Conservation (phyloP, 768 basidiomycete species). For the Chalciporus piperatus region DNA sequence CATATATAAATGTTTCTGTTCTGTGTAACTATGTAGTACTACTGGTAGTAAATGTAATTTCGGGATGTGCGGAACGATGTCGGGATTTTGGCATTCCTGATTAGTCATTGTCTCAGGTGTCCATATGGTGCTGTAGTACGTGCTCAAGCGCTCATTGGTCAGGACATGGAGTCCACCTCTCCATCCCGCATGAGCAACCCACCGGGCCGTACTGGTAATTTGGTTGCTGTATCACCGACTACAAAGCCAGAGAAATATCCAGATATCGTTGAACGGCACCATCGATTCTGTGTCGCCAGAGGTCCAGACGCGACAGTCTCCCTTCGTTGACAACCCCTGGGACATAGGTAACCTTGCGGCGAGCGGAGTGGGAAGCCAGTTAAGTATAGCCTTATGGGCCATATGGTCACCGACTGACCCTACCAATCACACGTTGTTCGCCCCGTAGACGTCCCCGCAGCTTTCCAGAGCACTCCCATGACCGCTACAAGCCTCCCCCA, state of each 20-base stretch:
- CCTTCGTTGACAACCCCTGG: conserved; percentile 2
- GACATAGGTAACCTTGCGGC: conserved; percentile 10
- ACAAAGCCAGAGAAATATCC: not conserved
- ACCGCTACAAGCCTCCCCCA: conserved; percentile 53
- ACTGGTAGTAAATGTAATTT: no score
- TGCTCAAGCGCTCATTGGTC: no score
- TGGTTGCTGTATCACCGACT: not conserved
- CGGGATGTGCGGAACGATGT: no score
- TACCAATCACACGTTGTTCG: conserved; percentile 22
- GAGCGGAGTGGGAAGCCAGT: conserved; percentile 32
- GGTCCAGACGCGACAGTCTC: not conserved
- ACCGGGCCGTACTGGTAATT: not conserved
- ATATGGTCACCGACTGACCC: conserved; percentile 23
- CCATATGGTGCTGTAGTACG: conserved; percentile 6
- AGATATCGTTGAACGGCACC: not conserved
- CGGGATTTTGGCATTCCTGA: not conserved
- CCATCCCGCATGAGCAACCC: conserved; percentile 2
- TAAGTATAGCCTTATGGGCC: conserved; percentile 32
- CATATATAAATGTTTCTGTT: not conserved
- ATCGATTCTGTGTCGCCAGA: not conserved
- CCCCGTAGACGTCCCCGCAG: not conserved
- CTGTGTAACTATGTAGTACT: not conserved
- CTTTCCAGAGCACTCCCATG: conserved; percentile 40
- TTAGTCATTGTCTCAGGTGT: conserved; percentile 13
- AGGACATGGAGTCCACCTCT: not conserved